Conservation (phyloP, 208 protist species). For the Crithidia brevicula region DNA sequence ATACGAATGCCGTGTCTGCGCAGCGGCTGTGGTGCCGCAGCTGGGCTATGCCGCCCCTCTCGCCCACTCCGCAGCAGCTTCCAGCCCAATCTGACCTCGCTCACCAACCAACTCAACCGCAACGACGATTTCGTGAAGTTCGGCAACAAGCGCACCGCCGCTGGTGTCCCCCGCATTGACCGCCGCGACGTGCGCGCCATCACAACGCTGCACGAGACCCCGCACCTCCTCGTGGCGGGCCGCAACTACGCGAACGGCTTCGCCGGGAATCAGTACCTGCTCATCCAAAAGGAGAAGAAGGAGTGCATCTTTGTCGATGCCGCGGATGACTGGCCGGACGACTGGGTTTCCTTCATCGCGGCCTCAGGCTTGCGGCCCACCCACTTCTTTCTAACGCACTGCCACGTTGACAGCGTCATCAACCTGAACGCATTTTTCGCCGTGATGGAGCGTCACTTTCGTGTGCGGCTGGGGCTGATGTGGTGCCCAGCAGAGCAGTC, state of each 20-base stretch:
- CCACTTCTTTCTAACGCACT: slow-evolving; percentile 90
- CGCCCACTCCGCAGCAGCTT: slow-evolving; percentile 40
- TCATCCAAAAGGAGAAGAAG: slow-evolving; percentile 72
- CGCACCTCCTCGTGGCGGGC: slow-evolving; percentile 74
- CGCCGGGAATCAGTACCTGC: slow-evolving; percentile 83
- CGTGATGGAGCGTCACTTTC: slow-evolving; percentile 61
- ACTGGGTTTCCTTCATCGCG: slow-evolving; percentile 86
- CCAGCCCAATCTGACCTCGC: slow-evolving; percentile 82
- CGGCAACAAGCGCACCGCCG: slow-evolving; percentile 41
- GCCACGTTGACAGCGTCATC: slow-evolving; percentile 89
- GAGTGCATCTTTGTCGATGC: slow-evolving; percentile 87
- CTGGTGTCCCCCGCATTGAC: slow-evolving; percentile 74
- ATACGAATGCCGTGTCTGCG: too few relatives aligned
- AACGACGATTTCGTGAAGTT: slow-evolving; percentile 78
- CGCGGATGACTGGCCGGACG: slow-evolving; percentile 90
- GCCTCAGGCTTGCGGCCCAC: slow-evolving; percentile 61
- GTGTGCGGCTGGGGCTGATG: slow-evolving; percentile 61
- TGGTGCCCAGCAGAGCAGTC: slow-evolving; percentile 79
- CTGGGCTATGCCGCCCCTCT: slow-evolving; percentile 23
- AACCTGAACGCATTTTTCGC: slow-evolving; percentile 77
- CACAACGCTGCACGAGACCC: slow-evolving; percentile 81
- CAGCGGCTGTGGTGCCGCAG: neutral
- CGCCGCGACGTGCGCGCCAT: slow-evolving; percentile 74
- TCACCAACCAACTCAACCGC: slow-evolving; percentile 80
- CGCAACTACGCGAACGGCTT: slow-evolving; percentile 87